Percentiles rank a stretch among this genome's conserved stretches.
These are phyloP conservation scores for Chlorella sp. DNA, from an alignment of 139 green algal species.

Conservation along the genomic window DNA sequence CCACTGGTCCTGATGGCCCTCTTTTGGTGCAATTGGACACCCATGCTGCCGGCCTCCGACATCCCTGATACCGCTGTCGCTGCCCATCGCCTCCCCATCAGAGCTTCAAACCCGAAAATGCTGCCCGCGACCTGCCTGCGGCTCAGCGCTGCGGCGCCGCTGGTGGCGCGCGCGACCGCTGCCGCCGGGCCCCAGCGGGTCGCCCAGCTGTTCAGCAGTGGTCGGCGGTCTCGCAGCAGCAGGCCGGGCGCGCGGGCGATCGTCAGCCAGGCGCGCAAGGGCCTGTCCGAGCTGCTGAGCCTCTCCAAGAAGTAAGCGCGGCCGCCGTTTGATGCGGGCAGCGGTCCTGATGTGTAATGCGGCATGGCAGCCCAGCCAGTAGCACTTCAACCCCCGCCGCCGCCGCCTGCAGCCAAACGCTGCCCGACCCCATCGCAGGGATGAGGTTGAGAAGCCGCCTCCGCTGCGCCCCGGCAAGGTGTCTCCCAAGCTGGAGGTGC, in stretches of 20 bases:
- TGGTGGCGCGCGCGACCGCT: no score
- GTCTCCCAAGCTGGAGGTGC: slow-evolving; percentile 63
- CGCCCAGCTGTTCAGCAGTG: no score
- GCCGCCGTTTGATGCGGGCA: background rate
- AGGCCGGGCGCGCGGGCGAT: background rate
- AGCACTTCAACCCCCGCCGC: no score
- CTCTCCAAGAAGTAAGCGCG: slow-evolving; percentile 27
- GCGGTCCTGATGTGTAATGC: no score
- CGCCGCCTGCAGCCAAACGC: no score
- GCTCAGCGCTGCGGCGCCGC: no score
- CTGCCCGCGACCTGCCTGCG: no score
- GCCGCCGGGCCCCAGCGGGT: no score
- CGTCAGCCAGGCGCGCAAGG: slow-evolving; percentile 33
- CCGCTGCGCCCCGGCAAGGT: slow-evolving; percentile 56
- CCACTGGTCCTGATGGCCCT: background rate
- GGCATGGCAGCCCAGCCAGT: no score
- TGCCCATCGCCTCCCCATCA: no score
- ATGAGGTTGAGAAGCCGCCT: background rate
- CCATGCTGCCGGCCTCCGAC: background rate
- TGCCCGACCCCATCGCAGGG: background rate
- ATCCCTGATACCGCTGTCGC: no score
- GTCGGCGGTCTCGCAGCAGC: background rate
- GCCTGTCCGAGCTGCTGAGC: slow-evolving; percentile 44
- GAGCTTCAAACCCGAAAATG: no score
- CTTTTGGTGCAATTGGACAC: background rate